phyloP scores from a whole-genome alignment of 2,329 filamentous ascomycete species.

The Phaeosphaeriaceae sp. region DNA sequence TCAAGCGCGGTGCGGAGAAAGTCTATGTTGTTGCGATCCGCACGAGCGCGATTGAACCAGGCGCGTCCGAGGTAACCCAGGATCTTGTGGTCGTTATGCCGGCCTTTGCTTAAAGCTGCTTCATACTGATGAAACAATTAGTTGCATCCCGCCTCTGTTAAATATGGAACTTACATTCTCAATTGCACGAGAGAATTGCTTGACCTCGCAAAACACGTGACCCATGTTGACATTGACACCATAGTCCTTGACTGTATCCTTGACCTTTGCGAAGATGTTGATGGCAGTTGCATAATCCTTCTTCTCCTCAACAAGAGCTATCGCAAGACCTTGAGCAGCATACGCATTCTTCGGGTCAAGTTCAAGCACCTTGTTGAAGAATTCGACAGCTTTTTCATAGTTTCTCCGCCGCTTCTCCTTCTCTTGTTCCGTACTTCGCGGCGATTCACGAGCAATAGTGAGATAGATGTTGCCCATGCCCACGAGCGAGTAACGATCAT shows the following conservation, averaged over 20 bases:
- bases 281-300: slow-evolving; percentile 85
- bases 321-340: slow-evolving; percentile 93
- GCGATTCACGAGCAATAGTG: slow-evolving; percentile 89
- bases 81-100: slow-evolving; percentile 78
- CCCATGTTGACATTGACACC: slow-evolving; percentile 93
- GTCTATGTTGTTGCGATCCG: slow-evolving; percentile 65
- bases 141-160: not conserved
- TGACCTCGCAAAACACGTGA: slow-evolving; percentile 88
- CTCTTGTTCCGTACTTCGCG: slow-evolving; percentile 84
- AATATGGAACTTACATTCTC: slow-evolving; percentile 66
- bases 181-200: slow-evolving; percentile 89
- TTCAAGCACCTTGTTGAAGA: slow-evolving; percentile 96
- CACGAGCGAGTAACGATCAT: slow-evolving; percentile 94
- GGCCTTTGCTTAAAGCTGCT: slow-evolving; percentile 78
- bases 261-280: slow-evolving; percentile 86
- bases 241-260: slow-evolving; percentile 86
- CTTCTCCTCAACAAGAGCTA: slow-evolving; percentile 91
- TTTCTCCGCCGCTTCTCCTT: slow-evolving; percentile 87
- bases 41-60: slow-evolving; percentile 81
- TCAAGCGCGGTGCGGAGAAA: slow-evolving; percentile 70
- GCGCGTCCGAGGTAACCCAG: slow-evolving; percentile 86
- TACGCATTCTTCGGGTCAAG: slow-evolving; percentile 96
- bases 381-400: slow-evolving; percentile 93
- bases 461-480: slow-evolving; percentile 98
- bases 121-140: slow-evolving; percentile 71